These are phyloP conservation scores for Rhodotorula sp. DNA, from an alignment of 1,284 basidiomycete species.

Conservation along the genomic window DNA sequence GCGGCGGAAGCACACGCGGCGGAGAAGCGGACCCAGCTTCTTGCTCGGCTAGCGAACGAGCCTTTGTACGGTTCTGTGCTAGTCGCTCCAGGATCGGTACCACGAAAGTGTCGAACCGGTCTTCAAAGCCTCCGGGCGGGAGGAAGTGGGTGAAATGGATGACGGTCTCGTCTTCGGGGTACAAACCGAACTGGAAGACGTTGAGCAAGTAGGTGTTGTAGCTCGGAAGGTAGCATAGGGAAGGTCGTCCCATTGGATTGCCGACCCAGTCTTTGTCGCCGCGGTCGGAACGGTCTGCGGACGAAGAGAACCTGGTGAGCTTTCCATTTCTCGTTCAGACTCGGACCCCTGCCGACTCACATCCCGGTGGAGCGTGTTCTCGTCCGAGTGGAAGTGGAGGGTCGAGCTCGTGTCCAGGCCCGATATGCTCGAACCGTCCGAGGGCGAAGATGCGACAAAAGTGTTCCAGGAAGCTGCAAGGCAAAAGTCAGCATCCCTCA, in stretches of 20 bases:
- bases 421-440: not conserved
- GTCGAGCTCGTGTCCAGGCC: not conserved
- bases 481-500: not conserved
- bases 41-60: not conserved
- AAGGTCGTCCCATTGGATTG: not conserved
- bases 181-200: conserved; percentile 5
- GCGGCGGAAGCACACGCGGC: not conserved
- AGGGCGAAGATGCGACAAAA: not conserved
- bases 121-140: conserved; percentile 4
- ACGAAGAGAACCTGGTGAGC: not conserved
- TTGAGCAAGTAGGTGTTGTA: conserved; percentile 1
- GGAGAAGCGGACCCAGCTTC: not conserved
- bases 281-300: not conserved
- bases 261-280: conserved; percentile 1
- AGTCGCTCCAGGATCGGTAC: not conserved
- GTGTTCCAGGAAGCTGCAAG: not conserved
- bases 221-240: not conserved
- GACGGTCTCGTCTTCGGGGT: not conserved
- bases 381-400: not conserved
- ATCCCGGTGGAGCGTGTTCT: not conserved
- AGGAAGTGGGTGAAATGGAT: not conserved
- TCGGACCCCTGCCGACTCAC: not conserved
- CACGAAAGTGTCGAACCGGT: conserved; percentile 3
- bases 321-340: not conserved
- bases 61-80: not conserved